phyloP scores from a whole-genome alignment of 1,284 basidiomycete species.

The Sanghuangporus weigelae region DNA sequence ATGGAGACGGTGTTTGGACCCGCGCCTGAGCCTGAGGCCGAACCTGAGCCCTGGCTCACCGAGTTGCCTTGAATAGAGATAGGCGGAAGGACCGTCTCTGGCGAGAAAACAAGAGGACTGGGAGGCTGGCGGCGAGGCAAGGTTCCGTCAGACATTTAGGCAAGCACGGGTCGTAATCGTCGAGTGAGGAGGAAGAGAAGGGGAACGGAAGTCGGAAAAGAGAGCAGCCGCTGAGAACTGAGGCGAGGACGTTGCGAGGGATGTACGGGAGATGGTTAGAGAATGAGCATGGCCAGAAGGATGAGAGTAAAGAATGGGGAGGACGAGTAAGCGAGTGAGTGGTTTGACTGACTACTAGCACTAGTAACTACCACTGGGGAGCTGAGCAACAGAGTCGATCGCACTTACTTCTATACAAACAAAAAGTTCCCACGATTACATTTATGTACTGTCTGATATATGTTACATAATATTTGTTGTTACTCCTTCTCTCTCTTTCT shows the following conservation, averaged over 20 bases:
- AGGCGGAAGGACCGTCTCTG: constrained; percentile 55
- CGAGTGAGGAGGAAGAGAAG: constrained; percentile 21
- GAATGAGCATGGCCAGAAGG: constrained; percentile 24
- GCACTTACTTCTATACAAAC: neutral
- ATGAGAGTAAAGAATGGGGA: constrained; percentile 21
- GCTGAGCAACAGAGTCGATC: neutral
- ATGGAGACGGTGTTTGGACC: constrained; percentile 74
- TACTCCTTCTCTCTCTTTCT: neutral
- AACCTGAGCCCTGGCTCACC: constrained; percentile 35
- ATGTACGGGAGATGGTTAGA: constrained; percentile 19
- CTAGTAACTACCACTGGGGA: neutral
- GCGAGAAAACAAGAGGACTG: constrained; percentile 70
- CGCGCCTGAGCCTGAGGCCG: constrained; percentile 36
- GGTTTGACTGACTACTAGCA: neutral
- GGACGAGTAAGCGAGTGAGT: neutral
- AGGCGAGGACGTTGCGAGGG: neutral
- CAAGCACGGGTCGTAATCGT: constrained; percentile 15
- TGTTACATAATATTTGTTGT: neutral
- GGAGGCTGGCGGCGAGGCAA: constrained; percentile 62
- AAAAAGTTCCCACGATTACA: neutral
- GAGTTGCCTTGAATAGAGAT: constrained; percentile 38
- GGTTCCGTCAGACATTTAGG: constrained; percentile 55
- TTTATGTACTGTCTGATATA: neutral
- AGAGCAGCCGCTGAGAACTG: neutral
- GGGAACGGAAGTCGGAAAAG: constrained; percentile 7